Base-by-base conservation (phyloP, 1,284 basidiomycete genomes). In the Pisolithus thermaeus region DNA sequence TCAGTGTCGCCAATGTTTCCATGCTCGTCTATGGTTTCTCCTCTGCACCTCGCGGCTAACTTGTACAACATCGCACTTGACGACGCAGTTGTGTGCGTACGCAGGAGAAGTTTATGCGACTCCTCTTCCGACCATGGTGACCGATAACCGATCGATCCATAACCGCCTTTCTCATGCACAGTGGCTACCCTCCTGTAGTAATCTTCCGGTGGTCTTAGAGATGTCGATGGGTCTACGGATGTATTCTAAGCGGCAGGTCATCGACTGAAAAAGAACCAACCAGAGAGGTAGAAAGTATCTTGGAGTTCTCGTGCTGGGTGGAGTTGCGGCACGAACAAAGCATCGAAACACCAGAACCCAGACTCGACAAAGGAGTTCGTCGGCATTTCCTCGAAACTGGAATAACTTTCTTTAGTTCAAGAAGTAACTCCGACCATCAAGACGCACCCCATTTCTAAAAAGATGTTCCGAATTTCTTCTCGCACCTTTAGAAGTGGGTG, bases 341-440 rank as follows among this genome's bases (percentile, higher is more conserved):
- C 87, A 69, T 99, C 97, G 71, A 99, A 99, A 69, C 96, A 97
- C 97, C 97, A 99, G 81, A 99, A 99, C 35, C 90, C 90, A 25
- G 93, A 97, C 71, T 99, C 97, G 54, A 99, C 94, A 68, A 95
- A 99, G 54, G 89, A 87, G 55, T 89, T 87, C n/a, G 97, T 98
- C 6, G 96, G 94, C 97, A 99, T 99, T 73, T 99, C 97, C 52
- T 93, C 87, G 73, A 99, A 99, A 14, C 94, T 96, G 59, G 23
- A 40, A 23, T 0, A 46, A 35, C 14, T 18, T 22, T 23, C 22
- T 9, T 16, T 30, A 23, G 35, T 37, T 18, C 22, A 4, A n/a
- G 22, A 37, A 49, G 9, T 44, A 43, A 43, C 8, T 30, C 27
- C 39, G 14, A 16, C 14, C 11, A 11, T 7, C 36, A 44, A 23